Conservation (phyloP, 306 rosid species). For the Clitoria ternatea region DNA sequence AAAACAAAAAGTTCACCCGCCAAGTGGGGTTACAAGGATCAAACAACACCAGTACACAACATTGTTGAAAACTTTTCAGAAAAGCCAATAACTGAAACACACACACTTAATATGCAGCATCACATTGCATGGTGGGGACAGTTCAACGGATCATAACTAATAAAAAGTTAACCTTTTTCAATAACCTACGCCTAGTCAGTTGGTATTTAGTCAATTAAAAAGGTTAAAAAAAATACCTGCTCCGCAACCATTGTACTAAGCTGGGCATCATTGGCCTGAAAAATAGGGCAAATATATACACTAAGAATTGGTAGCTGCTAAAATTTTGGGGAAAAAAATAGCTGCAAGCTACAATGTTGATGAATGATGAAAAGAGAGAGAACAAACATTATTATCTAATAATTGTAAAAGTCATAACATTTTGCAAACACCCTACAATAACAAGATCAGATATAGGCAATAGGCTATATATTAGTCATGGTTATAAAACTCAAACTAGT, state of each 20-base stretch:
- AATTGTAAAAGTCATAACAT: background rate
- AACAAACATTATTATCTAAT: background rate
- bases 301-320: slow-evolving; percentile 23
- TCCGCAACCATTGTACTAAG: slow-evolving; percentile 98
- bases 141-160: background rate
- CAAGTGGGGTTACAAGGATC: background rate
- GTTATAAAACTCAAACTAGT: background rate
- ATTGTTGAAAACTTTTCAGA: background rate
- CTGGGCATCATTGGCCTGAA: slow-evolving; percentile 97
- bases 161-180: background rate
- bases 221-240: slow-evolving; percentile 58
- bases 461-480: background rate
- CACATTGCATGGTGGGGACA: background rate
- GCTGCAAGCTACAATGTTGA: slow-evolving; percentile 2
- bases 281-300: slow-evolving; percentile 24
- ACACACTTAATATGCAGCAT: background rate
- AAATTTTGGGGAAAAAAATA: background rate
- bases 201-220: background rate
- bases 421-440: background rate
- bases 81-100: background rate
- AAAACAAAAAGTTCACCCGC: background rate
- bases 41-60: too few relatives aligned
- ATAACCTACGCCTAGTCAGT: background rate
- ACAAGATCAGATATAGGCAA: background rate
- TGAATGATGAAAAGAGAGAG: background rate